A percentile compares a stretch with the other conserved stretches of the same genome.
These are phyloP conservation scores for Ilex asprella DNA, from an alignment of 257 asterid species.

Conservation along the genomic window DNA sequence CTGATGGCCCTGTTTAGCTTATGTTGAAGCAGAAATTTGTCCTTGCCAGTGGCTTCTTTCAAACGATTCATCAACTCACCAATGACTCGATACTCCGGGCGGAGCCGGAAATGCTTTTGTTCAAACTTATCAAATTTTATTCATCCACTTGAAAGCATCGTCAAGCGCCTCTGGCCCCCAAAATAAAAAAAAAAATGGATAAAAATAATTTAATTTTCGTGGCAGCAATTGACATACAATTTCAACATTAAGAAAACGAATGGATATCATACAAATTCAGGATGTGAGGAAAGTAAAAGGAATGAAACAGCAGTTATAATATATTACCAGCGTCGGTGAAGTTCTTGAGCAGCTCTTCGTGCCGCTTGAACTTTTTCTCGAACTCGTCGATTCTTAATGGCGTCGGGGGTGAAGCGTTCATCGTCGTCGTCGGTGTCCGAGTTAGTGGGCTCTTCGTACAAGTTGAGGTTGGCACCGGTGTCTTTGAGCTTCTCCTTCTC, in stretches of 20 bases:
- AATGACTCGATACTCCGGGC: slow-evolving; percentile 83
- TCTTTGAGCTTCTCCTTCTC: slow-evolving; percentile 41
- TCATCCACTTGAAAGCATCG: slow-evolving; percentile 71
- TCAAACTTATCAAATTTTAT: slow-evolving; percentile 67
- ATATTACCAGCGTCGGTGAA: slow-evolving; percentile 57
- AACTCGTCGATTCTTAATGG: slow-evolving; percentile 29
- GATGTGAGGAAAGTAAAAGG: slow-evolving; percentile 15
- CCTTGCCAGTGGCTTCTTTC: slow-evolving; percentile 88
- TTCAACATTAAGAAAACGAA: too few species aligned
- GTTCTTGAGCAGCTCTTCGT: slow-evolving; percentile 47
- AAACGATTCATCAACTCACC: slow-evolving; percentile 83
- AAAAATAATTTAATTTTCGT: too few species aligned
- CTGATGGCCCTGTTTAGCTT: slow-evolving; percentile 81
- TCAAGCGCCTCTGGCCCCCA: slow-evolving; percentile 47
- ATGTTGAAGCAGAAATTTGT: slow-evolving; percentile 74
- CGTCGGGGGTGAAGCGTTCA: slow-evolving; percentile 36
- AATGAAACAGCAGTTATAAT: slow-evolving; percentile 1
- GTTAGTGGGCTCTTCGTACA: slow-evolving; percentile 57
- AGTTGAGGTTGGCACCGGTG: slow-evolving; percentile 17
- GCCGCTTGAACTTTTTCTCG: slow-evolving; percentile 54
- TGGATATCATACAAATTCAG: too few species aligned
- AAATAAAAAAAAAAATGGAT: too few species aligned
- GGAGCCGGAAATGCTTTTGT: slow-evolving; percentile 59
- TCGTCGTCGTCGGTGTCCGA: slow-evolving; percentile 72
- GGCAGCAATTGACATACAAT: too few species aligned